Conservation (phyloP, 1,284 basidiomycete genomes). For the Pseudozyma pruni region DNA sequence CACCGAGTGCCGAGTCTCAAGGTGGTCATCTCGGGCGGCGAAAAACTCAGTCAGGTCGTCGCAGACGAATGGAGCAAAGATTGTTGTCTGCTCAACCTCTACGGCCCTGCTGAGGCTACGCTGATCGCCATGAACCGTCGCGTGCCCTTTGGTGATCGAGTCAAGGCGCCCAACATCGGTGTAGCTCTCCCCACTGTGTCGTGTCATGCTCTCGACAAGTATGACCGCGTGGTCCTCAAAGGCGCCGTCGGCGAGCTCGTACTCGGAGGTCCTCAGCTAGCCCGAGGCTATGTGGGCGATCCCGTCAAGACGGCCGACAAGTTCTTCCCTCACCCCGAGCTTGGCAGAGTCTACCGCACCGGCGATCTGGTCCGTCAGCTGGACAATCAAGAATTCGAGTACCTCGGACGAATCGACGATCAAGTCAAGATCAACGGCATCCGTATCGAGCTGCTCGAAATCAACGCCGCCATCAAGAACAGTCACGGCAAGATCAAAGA, state of each 20-base stretch:
- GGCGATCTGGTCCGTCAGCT: constrained; percentile 66
- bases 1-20: constrained; percentile 60
- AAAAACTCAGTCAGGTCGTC: constrained; percentile 68
- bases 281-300: constrained; percentile 63
- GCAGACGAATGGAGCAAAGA: constrained; percentile 68
- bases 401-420: constrained; percentile 69
- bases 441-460: constrained; percentile 68
- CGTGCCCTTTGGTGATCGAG: constrained; percentile 58
- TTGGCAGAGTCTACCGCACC: constrained; percentile 65
- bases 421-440: constrained; percentile 69
- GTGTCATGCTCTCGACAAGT: constrained; percentile 61
- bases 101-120: constrained; percentile 67
- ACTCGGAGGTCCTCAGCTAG: constrained; percentile 63
- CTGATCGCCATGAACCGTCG: constrained; percentile 65
- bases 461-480: constrained; percentile 67
- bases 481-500: constrained; percentile 57
- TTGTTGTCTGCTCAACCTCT: constrained; percentile 66
- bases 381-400: constrained; percentile 66
- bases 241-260: constrained; percentile 68
- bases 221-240: constrained; percentile 62
- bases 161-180: constrained; percentile 69
- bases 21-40: constrained; percentile 68
- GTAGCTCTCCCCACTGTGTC: constrained; percentile 65
- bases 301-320: constrained; percentile 64
- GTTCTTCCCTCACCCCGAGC: constrained; percentile 60